Evolutionary conservation across 805 yeast genomes (phyloP).

Genomic region (Schwanniomyces sp.): DNA sequence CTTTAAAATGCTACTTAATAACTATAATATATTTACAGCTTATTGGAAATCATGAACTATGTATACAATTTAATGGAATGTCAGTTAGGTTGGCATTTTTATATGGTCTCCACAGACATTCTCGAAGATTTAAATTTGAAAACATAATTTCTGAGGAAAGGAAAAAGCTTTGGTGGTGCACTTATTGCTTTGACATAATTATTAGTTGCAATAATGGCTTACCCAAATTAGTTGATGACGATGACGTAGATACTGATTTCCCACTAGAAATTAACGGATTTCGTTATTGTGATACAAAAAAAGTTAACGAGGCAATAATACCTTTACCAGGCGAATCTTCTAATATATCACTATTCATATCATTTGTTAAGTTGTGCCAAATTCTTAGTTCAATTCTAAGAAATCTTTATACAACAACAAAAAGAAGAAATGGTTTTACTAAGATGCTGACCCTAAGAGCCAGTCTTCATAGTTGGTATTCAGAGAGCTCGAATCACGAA

Average conservation of each 20-base stretch:
- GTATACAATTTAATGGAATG: too few relatives aligned
- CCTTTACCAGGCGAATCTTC: conserved; percentile 3
- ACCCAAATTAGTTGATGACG: conserved; percentile 39
- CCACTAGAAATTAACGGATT: not conserved
- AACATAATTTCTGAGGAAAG: conserved; percentile 1
- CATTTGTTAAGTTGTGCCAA: not conserved
- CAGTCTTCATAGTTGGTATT: too few relatives aligned
- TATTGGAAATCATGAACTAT: too few relatives aligned
- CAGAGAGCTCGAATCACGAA: too few relatives aligned
- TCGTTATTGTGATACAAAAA: too few relatives aligned
- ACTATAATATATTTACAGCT: too few relatives aligned
- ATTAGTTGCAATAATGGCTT: conserved; percentile 30
- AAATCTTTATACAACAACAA: too few relatives aligned
- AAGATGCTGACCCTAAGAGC: too few relatives aligned
- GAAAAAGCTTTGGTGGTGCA: conserved; percentile 5
- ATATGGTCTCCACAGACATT: conserved; percentile 5
- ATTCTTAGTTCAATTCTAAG: not conserved
- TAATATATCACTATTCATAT: conserved; percentile 2
- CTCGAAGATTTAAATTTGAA: conserved; percentile 2
- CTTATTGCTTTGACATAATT: conserved; percentile 1
- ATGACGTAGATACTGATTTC: conserved; percentile 5
- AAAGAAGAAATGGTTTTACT: too few relatives aligned
- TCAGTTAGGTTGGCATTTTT: too few relatives aligned
- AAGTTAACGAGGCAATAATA: too few relatives aligned
- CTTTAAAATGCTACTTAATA: too few relatives aligned